These are phyloP conservation scores for Lachnellula arida DNA, from an alignment of 2,329 filamentous ascomycete species.

Conservation along the genomic window DNA sequence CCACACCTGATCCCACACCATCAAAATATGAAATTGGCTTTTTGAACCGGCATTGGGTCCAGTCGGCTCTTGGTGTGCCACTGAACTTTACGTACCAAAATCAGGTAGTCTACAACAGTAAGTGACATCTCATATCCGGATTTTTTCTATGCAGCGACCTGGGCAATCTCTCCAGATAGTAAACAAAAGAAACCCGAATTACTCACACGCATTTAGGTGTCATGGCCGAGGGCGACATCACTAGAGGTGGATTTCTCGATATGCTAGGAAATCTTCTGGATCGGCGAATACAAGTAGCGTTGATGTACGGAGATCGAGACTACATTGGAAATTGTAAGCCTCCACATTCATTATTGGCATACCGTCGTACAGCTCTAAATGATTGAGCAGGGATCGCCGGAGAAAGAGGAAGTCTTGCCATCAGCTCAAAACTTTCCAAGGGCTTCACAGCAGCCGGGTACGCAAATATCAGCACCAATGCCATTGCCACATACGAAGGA, in stretches of 20 bases:
- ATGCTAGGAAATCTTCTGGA: conserved; percentile 55
- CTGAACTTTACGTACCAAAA: conserved; percentile 47
- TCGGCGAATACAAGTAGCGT: conserved; percentile 58
- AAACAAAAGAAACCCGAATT: neutral
- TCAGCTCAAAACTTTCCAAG: conserved; percentile 38
- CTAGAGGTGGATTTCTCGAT: conserved; percentile 54
- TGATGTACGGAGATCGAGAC: conserved; percentile 62
- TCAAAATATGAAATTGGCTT: conserved; percentile 6
- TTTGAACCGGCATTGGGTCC: conserved; percentile 34
- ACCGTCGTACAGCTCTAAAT: neutral
- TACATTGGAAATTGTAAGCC: conserved; percentile 47
- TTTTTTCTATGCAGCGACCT: neutral
- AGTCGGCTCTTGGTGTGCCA: conserved; percentile 54
- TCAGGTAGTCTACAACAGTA: neutral
- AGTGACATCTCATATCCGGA: conserved; percentile 10
- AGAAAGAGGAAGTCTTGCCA: conserved; percentile 49
- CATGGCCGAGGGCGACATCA: conserved; percentile 48
- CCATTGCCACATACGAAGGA: conserved; percentile 57
- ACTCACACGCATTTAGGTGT: conserved; percentile 34
- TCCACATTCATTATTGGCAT: neutral
- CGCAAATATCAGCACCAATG: conserved; percentile 61
- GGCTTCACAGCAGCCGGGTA: conserved; percentile 64
- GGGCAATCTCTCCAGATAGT: too few relatives aligned
- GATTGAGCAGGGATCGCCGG: conserved; percentile 41
- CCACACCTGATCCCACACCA: conserved; percentile 7